Percentiles rank a stretch among this genome's conserved stretches.
Conservation (phyloP, 2,329 filamentous ascomycete species). For the Whalleya microplaca region DNA sequence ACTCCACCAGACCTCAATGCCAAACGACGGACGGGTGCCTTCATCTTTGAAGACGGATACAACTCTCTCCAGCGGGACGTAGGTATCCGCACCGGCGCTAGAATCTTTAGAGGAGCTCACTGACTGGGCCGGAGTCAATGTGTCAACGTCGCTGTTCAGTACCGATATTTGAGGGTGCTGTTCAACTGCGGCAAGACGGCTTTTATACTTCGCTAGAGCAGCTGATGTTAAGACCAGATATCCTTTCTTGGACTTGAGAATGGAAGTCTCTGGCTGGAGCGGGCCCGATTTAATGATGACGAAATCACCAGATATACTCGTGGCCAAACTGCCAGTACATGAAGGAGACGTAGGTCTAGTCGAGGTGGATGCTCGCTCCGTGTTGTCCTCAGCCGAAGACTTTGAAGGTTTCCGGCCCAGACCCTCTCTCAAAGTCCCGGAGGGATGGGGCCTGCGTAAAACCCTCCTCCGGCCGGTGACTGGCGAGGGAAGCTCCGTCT, state of each 20-base stretch:
- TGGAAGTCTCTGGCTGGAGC: slow-evolving; percentile 53
- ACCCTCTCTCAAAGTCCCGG: slow-evolving; percentile 28
- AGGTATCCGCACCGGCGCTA: slow-evolving; percentile 36
- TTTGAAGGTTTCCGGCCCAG: slow-evolving; percentile 37
- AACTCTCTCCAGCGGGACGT: slow-evolving; percentile 54
- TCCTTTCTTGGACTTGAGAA: slow-evolving; percentile 53
- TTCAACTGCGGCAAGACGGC: slow-evolving; percentile 49
- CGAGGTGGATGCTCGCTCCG: slow-evolving; percentile 33
- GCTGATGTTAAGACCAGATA: slow-evolving; percentile 57
- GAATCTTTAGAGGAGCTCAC: slow-evolving; percentile 30
- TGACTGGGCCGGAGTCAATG: slow-evolving; percentile 42
- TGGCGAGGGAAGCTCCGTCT: slow-evolving; percentile 28
- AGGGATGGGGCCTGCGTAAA: slow-evolving; percentile 31
- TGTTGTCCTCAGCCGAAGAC: slow-evolving; percentile 34
- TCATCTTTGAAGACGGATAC: slow-evolving; percentile 58
- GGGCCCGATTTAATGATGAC: slow-evolving; percentile 47
- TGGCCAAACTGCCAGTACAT: slow-evolving; percentile 30
- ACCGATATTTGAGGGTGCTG: slow-evolving; percentile 50
- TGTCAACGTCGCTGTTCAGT: slow-evolving; percentile 37
- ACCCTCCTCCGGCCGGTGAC: slow-evolving; percentile 25
- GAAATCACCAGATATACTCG: slow-evolving; percentile 35
- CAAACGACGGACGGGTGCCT: slow-evolving; percentile 52
- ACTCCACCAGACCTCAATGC: slow-evolving; percentile 62
- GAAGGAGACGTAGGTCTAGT: slow-evolving; percentile 38
- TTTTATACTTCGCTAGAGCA: slow-evolving; percentile 55